Evolutionary conservation across 2,329 filamentous ascomycete genomes (phyloP), one percentile per base, ranked within the genome.

Genomic region (Raffaelea deltoideospora): DNA sequence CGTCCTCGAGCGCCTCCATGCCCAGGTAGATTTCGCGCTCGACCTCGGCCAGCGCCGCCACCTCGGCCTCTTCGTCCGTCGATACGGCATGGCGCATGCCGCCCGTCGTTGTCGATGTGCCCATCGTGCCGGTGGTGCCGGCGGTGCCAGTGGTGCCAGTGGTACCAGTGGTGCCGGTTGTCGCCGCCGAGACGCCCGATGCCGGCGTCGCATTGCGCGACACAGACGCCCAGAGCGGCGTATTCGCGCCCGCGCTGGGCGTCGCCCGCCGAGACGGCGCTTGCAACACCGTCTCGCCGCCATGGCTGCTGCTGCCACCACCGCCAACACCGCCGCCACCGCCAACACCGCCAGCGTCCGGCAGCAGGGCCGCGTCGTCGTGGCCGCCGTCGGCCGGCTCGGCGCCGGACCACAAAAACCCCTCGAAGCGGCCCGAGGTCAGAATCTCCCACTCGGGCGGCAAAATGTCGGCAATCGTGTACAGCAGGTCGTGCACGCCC

Each of bases 381-480:
- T 95, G n/a, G n/a, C n/a, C n/a, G n/a, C n/a, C n/a, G n/a, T n/a
- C n/a, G n/a, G n/a, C n/a, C n/a, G n/a, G n/a, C n/a, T n/a, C 87
- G 7, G 84, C 85, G 18, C 88, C 88, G 31, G 85, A 93, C 75
- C 88, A 93, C 17, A 95, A 67, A 58, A 96, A 96, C 4, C 88
- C 88, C 51, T 95, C 87, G 49, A 96, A 96, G 21, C 88, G 80
- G 21, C 88, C 88, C 0, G 88, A 95, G 5, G 80, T 84, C 11
- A 96, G 67, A 38, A 96, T 93, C 43, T 95, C 88, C 88, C 88
- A 96, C 56, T 96, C 88, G n/a, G 83, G 81, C 33, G 77, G 72
- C 51, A 80, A 90, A 47, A 96, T 90, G 36, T 87, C 84, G 26
- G 82, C 78, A 34, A 95, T 68, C 0, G 88, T 94, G 29, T 84